Evolutionary conservation across 2,329 filamentous ascomycete species (phyloP).

Genomic region (Diaporthe sp.): DNA sequence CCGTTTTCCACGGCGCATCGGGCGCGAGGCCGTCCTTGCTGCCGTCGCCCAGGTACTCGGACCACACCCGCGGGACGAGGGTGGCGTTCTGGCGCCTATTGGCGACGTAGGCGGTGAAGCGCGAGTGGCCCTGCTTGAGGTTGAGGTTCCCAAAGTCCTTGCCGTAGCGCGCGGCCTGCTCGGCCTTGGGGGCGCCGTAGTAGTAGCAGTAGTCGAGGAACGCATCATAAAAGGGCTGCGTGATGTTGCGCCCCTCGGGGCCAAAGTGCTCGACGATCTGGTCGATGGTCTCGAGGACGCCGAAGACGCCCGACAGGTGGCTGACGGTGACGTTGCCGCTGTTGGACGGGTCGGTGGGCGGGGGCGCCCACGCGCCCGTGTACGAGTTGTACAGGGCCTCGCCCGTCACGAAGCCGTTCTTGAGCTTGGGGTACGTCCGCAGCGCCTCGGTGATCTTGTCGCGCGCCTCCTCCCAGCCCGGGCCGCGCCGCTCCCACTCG

Average conservation of each 20-base stretch:
- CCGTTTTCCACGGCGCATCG: conserved; percentile 53
- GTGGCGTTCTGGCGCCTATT: conserved; percentile 59
- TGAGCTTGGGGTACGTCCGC: conserved; percentile 66
- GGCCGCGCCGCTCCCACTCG: conserved; percentile 71
- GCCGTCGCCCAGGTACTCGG: conserved; percentile 60
- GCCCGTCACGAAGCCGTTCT: conserved; percentile 72
- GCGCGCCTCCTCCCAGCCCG: conserved; percentile 66
- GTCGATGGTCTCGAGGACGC: conserved; percentile 69
- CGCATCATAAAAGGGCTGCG: conserved; percentile 60
- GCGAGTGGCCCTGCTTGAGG: conserved; percentile 70
- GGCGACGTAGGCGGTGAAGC: conserved; percentile 69
- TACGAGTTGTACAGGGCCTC: conserved; percentile 65
- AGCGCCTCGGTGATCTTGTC: conserved; percentile 64
- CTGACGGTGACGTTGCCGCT: conserved; percentile 65
- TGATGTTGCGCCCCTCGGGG: conserved; percentile 52
- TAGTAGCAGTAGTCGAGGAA: conserved; percentile 74
- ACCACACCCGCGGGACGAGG: conserved; percentile 66
- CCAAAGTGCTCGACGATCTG: conserved; percentile 67
- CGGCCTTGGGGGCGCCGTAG: conserved; percentile 62
- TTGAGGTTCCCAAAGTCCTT: conserved; percentile 60
- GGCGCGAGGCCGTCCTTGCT: conserved; percentile 61
- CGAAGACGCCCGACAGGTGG: conserved; percentile 71
- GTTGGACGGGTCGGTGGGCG: conserved; percentile 66
- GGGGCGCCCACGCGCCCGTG: conserved; percentile 65
- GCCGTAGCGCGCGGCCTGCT: conserved; percentile 69